Evolutionary conservation across 164 flowering plant genomes (phyloP).

Genomic region (Dillenia suffruticosa): DNA sequence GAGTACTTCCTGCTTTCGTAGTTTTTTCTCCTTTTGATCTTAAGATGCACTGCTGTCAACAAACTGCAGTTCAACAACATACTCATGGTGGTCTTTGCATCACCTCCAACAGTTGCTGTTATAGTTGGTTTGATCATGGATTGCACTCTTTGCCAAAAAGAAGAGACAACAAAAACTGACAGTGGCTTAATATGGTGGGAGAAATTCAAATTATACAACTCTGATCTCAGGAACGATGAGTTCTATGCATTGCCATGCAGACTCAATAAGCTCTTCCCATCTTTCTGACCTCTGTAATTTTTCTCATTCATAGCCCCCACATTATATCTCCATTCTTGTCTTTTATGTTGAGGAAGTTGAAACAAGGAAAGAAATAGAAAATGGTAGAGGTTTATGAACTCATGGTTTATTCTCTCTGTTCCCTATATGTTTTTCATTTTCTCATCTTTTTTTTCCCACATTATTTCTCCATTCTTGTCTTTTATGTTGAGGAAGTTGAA

Average conservation of each 20-base stretch:
- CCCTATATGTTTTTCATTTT: too few relatives aligned
- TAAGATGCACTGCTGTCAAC: not conserved
- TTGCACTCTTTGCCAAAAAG: conserved; percentile 19
- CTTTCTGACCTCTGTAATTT: conserved; percentile 16
- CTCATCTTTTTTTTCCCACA: too few relatives aligned
- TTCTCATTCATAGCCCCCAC: too few relatives aligned
- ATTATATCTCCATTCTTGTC: too few relatives aligned
- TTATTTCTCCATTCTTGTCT: too few relatives aligned
- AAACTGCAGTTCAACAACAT: conserved; percentile 41
- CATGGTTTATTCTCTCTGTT: too few relatives aligned
- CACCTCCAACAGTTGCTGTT: conserved; percentile 38
- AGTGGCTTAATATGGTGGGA: conserved; percentile 52
- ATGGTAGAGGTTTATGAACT: too few relatives aligned
- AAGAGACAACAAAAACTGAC: conserved; percentile 27
- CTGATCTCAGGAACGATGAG: conserved; percentile 47
- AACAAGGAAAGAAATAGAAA: too few relatives aligned
- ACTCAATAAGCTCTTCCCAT: conserved; percentile 45
- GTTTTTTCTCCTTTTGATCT: too few relatives aligned
- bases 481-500: too few relatives aligned
- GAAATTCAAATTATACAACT: conserved; percentile 32
- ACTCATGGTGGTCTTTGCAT: conserved; percentile 30
- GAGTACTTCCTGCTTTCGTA: too few relatives aligned
- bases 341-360: too few relatives aligned
- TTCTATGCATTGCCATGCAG: conserved; percentile 47
- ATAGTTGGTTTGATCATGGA: conserved; percentile 38